Base-by-base conservation (phyloP, 495 filamentous ascomycete species). In the Penicillium flavigenum region DNA sequence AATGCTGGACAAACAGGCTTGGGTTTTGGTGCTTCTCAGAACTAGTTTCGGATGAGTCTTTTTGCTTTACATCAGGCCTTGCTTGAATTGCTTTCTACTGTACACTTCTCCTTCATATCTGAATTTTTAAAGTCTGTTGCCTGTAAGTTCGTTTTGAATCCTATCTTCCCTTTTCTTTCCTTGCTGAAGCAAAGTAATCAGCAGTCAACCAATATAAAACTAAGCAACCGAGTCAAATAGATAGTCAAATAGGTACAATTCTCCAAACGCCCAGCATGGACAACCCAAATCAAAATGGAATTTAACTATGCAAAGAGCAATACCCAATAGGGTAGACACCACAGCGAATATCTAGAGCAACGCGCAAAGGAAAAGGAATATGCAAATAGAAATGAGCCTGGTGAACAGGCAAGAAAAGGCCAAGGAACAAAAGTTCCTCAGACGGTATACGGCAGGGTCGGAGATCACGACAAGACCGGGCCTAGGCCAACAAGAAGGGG, bases 391-490 rank as follows among this genome's bases (percentile, higher is more conserved):
- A 32, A 19, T 17, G 10, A 32, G 29, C 6, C 46, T 36, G 22
- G 2, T 44, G 54, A 32, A 24, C 22, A 43, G 29, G 27, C 22
- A 48, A 38, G 47, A 12, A 29, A 48, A 32, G 14, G 17, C 8
- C n/a, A 17, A 54, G 20, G 46, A 36, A 52, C 2, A 39, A 5
- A 19, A 0, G 42, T 45, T 26, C 11, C 26, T 42, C 8, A 20
- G 17, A 26, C 26, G 22, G n/a, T 49, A 58, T 44, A 47, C n/a
- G 61, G 54, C 58, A 57, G 61, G 63, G 24, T 12, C 22, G 66
- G 63, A 72, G 64, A 72, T 69, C 65, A 64, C 63, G 63, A 36
- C 58, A 53, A 32, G 12, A 39, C 26, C 38, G 34, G 20, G 26
- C 14, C 9, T 10, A 27, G 26, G 24, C 26, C 26, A 61, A 63